Evolutionary conservation across 305 asterid genomes (phyloP).

Genomic region (Fraxinus angustifolia): DNA sequence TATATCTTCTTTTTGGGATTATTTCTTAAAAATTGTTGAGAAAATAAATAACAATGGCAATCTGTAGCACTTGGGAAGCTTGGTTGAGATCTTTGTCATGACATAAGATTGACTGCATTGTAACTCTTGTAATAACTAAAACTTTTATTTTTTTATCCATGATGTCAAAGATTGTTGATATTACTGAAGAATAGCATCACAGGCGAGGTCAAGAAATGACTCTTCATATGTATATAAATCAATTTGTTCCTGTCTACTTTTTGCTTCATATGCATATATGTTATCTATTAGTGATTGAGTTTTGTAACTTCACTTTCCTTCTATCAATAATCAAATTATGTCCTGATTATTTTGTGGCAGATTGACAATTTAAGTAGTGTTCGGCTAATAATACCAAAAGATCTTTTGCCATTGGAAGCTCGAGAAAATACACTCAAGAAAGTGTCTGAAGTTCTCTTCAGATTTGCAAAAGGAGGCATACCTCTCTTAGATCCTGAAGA

Average conservation of each 20-base stretch:
- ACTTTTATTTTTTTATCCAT: background rate
- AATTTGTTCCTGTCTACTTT: background rate
- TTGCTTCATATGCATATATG: background rate
- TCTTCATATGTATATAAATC: background rate
- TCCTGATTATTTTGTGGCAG: conserved; percentile 34
- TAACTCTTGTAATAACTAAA: background rate
- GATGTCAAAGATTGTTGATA: background rate
- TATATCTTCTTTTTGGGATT: background rate
- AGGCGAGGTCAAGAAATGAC: background rate
- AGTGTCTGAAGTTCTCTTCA: conserved; percentile 68
- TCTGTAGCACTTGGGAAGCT: background rate
- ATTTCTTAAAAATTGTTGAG: conserved; percentile 3
- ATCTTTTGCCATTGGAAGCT: conserved; percentile 74
- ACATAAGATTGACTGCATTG: background rate
- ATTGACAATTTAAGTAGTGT: conserved; percentile 71
- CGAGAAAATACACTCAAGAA: conserved; percentile 90
- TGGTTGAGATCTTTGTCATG: background rate
- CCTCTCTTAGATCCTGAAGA: conserved; percentile 89
- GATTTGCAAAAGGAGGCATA: conserved; percentile 75
- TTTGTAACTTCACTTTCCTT: background rate
- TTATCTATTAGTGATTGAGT: background rate
- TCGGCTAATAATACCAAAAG: conserved; percentile 75
- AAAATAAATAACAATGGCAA: background rate
- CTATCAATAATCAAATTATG: background rate
- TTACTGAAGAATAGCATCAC: background rate